Evolutionary conservation across 2,329 filamentous ascomycete species (phyloP).

Genomic region (Arthrobotrys entomopaga): DNA sequence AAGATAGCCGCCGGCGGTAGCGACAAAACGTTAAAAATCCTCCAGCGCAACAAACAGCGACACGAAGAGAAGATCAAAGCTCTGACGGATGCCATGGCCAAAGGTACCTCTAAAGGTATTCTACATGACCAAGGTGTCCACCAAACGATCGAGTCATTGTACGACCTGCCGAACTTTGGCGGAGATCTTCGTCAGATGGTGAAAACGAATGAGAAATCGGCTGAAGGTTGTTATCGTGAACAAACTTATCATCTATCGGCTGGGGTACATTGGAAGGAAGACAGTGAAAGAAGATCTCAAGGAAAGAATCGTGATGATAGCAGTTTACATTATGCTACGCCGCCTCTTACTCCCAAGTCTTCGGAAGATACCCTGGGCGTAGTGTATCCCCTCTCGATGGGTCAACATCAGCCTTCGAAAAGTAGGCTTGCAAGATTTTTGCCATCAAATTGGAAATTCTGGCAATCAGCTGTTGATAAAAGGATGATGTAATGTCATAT

Average conservation of each 20-base stretch:
- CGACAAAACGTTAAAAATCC: constrained; percentile 55
- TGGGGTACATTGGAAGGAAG: background rate
- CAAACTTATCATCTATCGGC: constrained; percentile 14
- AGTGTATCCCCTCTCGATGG: too few relatives aligned
- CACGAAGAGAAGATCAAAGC: constrained; percentile 57
- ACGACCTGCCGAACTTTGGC: constrained; percentile 33
- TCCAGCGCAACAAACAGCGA: constrained; percentile 56
- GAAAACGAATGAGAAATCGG: constrained; percentile 2
- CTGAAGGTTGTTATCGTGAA: constrained; percentile 21
- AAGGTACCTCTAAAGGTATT: constrained; percentile 22
- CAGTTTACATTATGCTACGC: too few relatives aligned
- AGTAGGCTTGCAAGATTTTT: too few relatives aligned
- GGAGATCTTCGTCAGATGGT: constrained; percentile 4
- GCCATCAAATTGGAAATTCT: too few relatives aligned
- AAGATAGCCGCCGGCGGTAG: constrained; percentile 60
- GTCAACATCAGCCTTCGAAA: too few relatives aligned
- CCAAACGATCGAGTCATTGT: constrained; percentile 57
- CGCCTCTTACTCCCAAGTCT: too few relatives aligned
- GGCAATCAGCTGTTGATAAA: too few relatives aligned
- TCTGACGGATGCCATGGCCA: constrained; percentile 54
- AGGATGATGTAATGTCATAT: too few relatives aligned
- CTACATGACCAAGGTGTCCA: constrained; percentile 55
- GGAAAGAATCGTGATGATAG: too few relatives aligned
- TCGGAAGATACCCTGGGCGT: too few relatives aligned
- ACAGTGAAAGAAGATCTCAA: too few relatives aligned